These are phyloP conservation scores for Candida multigemmis DNA, from an alignment of 805 yeast species.

Conservation along the genomic window DNA sequence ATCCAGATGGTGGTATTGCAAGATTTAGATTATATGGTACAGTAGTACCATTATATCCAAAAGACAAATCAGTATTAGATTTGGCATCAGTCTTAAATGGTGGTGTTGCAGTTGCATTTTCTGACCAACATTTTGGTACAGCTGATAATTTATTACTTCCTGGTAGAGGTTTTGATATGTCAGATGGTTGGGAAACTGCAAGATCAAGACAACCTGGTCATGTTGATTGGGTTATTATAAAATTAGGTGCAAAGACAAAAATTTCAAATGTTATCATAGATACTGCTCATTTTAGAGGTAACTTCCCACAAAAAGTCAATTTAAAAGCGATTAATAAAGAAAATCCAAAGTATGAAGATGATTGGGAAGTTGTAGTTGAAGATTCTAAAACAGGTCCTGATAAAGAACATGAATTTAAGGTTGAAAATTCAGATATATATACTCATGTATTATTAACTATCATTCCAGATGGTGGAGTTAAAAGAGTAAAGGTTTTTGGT, in stretches of 20 bases:
- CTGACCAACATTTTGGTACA: slow-evolving; percentile 92
- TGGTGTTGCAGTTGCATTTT: slow-evolving; percentile 73
- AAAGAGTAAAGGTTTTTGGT: slow-evolving; percentile 82
- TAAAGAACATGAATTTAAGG: slow-evolving; percentile 56
- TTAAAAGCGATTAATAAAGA: slow-evolving; percentile 50
- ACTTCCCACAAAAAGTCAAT: slow-evolving; percentile 76
- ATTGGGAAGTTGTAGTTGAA: slow-evolving; percentile 60
- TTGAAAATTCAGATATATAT: slow-evolving; percentile 20
- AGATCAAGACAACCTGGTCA: slow-evolving; percentile 81
- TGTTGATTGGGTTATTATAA: slow-evolving; percentile 84
- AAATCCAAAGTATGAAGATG: slow-evolving; percentile 30
- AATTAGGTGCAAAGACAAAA: slow-evolving; percentile 59
- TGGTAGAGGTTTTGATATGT: slow-evolving; percentile 93
- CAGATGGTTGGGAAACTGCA: slow-evolving; percentile 97
- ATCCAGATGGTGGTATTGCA: slow-evolving; percentile 98
- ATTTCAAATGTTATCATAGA: slow-evolving; percentile 63
- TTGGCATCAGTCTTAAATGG: slow-evolving; percentile 80
- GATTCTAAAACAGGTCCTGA: slow-evolving; percentile 78
- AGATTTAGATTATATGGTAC: slow-evolving; percentile 84
- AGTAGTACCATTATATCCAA: slow-evolving; percentile 64
- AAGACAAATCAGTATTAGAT: slow-evolving; percentile 40
- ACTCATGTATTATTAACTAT: slow-evolving; percentile 75
- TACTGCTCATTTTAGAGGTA: slow-evolving; percentile 92
- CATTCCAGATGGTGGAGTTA: slow-evolving; percentile 96
- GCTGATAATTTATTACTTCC: slow-evolving; percentile 86